Conservation (phyloP, 2,329 filamentous ascomycete genomes). For the Cordyceps farinosa region DNA sequence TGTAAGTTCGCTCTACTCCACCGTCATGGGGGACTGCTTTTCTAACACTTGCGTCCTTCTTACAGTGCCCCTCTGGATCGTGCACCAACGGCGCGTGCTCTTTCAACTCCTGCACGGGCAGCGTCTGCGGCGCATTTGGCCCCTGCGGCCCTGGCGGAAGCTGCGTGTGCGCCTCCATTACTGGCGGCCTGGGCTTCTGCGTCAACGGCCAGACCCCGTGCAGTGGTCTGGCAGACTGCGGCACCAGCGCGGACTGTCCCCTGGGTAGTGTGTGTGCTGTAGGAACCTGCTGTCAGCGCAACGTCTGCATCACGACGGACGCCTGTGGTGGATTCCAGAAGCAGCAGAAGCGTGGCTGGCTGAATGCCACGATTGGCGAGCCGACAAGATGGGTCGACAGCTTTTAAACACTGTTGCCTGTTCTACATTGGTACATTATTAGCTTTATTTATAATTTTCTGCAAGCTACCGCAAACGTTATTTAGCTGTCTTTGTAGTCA, state of each 20-base stretch:
- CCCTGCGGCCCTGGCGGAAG: constrained; percentile 5
- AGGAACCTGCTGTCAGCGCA: constrained; percentile 9
- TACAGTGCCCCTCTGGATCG: constrained; percentile 8
- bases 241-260: constrained; percentile 2
- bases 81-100: constrained; percentile 14
- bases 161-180: constrained; percentile 13
- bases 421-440: not conserved
- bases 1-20: not conserved
- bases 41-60: not conserved
- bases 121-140: constrained; percentile 4
- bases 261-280: constrained; percentile 13
- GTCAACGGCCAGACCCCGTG: constrained; percentile 11
- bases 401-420: not conserved
- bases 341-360: constrained; percentile 5
- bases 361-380: constrained; percentile 12
- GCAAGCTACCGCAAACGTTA: too few relatives aligned
- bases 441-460: too few relatives aligned
- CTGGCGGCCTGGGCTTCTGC: constrained; percentile 12
- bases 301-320: constrained; percentile 12
- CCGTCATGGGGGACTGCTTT: too few relatives aligned
- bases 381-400: constrained; percentile 2
- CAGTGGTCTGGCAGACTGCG: not conserved
- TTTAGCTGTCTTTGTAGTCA: not conserved
- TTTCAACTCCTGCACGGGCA: constrained; percentile 7
- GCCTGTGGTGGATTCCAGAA: not conserved